Evolutionary conservation across 129 eudicot species (phyloP), one percentile per base, ranked within the genome.

Genomic region (Ambrosia trifida): DNA sequence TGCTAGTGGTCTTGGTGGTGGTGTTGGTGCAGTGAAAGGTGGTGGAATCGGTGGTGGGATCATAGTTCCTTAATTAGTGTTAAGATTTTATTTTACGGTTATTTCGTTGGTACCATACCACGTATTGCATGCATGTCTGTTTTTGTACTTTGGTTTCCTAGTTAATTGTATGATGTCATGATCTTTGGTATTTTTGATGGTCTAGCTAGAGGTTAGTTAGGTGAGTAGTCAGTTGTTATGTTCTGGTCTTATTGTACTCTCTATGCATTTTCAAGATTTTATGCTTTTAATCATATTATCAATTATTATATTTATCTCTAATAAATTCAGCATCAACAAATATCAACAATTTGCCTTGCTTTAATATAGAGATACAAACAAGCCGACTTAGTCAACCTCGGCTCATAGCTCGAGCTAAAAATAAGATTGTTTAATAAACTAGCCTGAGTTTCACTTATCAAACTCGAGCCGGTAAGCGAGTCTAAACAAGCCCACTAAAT

Each of bases 11-110:
- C 62, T 28, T 24, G 82, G 82, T 7, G 86, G 83, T 4, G 83
- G 83, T 0, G 18, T 72, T 14, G 82, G 76, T 43, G 82, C 69
- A 4, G 82, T 71, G 57, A 64, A 64, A 64, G 69, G 69, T 5
- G 69, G 69, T 19, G 76, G 76, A 18, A 73, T 68, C 11, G 87
- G 84, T 10, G 81, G 81, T 32, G 80, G 81, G 30, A 70, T 41
- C 60, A 69, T 73, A 58, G 76, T 74, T 46, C 78, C 71, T 56
- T 78, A 30, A 49, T 11, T 44, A 24, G 45, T 67, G 45, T 67
- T 67, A 32, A 17, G 49, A 45, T 12, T 43, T 59, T 16, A 45
- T 12, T 43, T 59, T 16, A 43, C 35, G 11, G 58, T 72, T 57
- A 58, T 41, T 56, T 18, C 40, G 56, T 49, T 31, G 57, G 72